Evolutionary conservation across 2,329 filamentous ascomycete species (phyloP), one percentile per base, ranked within the genome.

Genomic region (Gnomoniopsis sp.): DNA sequence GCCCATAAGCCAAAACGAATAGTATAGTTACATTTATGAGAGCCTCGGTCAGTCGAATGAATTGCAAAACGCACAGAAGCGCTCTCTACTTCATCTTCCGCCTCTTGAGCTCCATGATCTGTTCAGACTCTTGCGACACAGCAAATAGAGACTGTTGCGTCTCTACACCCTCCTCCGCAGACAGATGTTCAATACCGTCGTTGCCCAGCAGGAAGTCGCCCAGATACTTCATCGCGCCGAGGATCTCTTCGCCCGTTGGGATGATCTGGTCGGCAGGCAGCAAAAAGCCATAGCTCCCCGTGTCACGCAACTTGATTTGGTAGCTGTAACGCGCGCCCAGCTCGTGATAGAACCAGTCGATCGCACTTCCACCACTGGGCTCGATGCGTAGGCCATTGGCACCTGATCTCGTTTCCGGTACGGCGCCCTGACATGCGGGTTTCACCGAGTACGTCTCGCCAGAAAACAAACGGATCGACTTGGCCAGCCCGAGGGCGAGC

Each of bases 271-370:
- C 88, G 58, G 84, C 88, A 0, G 95, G 95, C 3, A 98, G 77
- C 50, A 99, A 77, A 71, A 98, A 99, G 0, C 95, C 95, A 71
- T 98, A 98, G 70, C 87, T 95, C 11, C 95, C 95, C 0, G 90
- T 95, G 71, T 99, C 95, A 51, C 95, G 82, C 30, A 99, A 79
- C 76, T 98, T 98, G 74, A 95, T 88, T 78, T 98, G 95, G 71
- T 96, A 98, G 59, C 91, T 90, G 71, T 91, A 96, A 63, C 85
- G 87, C 19, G 93, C 90, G 49, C 82, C 79, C 62, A 98, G 75
- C 67, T 96, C 89, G 66, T 96, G 90, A 71, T 96, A 96, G 74
- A 99, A 96, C 86, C 90, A 98, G 73, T 98, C 95, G 46, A 98
- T 85, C 1, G 90, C 91, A 51, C 90, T 93, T 2, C 93, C 93